phyloP scores from a whole-genome alignment of 2,329 filamentous ascomycete species.

The Fonsecaea multimorphosa region DNA sequence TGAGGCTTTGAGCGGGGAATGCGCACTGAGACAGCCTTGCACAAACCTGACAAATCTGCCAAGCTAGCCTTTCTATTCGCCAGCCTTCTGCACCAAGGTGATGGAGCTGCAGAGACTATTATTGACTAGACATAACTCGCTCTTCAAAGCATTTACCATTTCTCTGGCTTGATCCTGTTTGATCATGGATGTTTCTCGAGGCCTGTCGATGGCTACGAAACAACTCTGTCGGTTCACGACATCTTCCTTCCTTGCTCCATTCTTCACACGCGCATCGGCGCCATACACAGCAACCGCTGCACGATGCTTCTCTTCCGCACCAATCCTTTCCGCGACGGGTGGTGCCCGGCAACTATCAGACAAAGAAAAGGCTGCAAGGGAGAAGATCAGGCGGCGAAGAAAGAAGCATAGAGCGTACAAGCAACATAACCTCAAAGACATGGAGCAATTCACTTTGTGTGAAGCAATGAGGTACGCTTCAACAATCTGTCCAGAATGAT shows the following conservation, averaged over 20 bases:
- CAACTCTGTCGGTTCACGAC: constrained; percentile 31
- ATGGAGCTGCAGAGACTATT: constrained; percentile 8
- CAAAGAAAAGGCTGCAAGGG: constrained; percentile 58
- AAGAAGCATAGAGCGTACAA: constrained; percentile 72
- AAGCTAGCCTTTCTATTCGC: constrained; percentile 18
- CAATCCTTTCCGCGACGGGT: constrained; percentile 43
- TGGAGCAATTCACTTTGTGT: constrained; percentile 78
- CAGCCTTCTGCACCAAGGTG: not conserved
- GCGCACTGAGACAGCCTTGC: constrained; percentile 16
- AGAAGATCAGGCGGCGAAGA: constrained; percentile 65
- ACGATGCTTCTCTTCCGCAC: constrained; percentile 34
- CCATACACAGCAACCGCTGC: constrained; percentile 14
- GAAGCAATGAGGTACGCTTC: constrained; percentile 80
- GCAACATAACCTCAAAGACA: constrained; percentile 66
- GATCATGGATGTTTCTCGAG: constrained; percentile 29
- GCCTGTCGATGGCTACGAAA: constrained; percentile 26
- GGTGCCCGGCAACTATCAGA: constrained; percentile 42
- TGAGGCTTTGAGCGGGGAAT: constrained; percentile 23
- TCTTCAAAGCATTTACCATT: not conserved
- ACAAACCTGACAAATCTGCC: constrained; percentile 24
- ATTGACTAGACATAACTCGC: not conserved
- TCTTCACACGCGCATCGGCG: constrained; percentile 20
- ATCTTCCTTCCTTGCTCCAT: constrained; percentile 30
- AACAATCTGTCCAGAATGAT: constrained; percentile 8
- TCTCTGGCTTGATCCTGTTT: not conserved